A percentile compares a stretch with the other conserved stretches of the same genome.
Conservation (phyloP, 345 rosid genomes). For the Barbarea vulgaris region DNA sequence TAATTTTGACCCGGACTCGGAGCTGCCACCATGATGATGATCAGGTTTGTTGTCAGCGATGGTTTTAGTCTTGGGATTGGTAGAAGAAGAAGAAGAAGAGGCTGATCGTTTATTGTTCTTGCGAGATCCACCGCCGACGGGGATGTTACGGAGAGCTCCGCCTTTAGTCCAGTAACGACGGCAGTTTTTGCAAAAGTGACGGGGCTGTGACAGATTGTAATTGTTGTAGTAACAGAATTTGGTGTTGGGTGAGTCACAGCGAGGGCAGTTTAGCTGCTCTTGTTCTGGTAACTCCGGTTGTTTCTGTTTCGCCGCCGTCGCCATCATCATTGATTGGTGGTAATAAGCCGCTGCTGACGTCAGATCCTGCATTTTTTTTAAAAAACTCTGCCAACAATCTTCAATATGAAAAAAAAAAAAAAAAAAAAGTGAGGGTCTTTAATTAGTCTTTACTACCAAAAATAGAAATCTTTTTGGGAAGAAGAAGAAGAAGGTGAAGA, state of each 20-base stretch:
- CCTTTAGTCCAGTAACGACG: constrained; percentile 97
- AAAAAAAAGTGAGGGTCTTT: neutral
- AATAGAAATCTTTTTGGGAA: neutral
- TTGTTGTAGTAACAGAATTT: constrained; percentile 97
- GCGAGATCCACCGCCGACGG: constrained; percentile 86
- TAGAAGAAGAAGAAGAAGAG: neutral
- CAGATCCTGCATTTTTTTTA: constrained; percentile 57
- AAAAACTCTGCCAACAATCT: neutral
- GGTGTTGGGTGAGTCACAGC: constrained; percentile 77
- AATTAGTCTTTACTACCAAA: neutral
- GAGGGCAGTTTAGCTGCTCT: constrained; percentile 77
- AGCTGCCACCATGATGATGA: neutral
- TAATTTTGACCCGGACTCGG: constrained; percentile 18
- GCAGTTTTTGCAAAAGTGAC: constrained; percentile 87
- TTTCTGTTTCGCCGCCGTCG: neutral
- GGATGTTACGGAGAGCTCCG: constrained; percentile 88
- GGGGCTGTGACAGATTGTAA: constrained; percentile 88
- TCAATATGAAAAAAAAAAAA: too few relatives aligned
- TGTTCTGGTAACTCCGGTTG: constrained; percentile 71
- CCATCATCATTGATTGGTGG: constrained; percentile 42
- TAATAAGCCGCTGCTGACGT: constrained; percentile 40
- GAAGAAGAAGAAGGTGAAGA: constrained; percentile 2
- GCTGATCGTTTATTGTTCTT: constrained; percentile 59
- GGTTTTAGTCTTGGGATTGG: constrained; percentile 42
- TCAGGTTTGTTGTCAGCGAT: constrained; percentile 39